A percentile compares a stretch with the other conserved stretches of the same genome.
phyloP scores from a whole-genome alignment of 2,329 filamentous ascomycete species.

The Colletotrichum viniferum region DNA sequence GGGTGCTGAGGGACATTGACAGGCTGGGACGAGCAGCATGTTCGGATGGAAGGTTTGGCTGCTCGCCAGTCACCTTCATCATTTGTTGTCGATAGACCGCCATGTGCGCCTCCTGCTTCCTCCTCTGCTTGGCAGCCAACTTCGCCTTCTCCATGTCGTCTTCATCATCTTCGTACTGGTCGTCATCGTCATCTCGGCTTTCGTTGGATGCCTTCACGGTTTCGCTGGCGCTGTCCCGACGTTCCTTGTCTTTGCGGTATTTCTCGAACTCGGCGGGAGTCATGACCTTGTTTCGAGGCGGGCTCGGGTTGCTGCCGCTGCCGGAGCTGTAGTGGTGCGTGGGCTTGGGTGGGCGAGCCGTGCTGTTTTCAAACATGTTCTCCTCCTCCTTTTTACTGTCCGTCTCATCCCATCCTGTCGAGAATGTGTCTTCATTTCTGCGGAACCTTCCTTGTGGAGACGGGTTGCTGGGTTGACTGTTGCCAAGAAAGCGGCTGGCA shows the following conservation, averaged over 20 bases:
- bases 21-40: constrained; percentile 59
- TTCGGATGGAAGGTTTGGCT: constrained; percentile 55
- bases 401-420: constrained; percentile 28
- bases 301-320: constrained; percentile 40
- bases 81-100: constrained; percentile 91
- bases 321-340: not conserved
- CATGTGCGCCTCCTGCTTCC: constrained; percentile 90
- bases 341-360: constrained; percentile 30
- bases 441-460: constrained; percentile 34
- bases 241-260: constrained; percentile 76
- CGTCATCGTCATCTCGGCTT: constrained; percentile 67
- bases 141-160: constrained; percentile 79
- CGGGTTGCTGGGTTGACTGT: not conserved
- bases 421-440: constrained; percentile 44
- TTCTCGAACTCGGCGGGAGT: constrained; percentile 86
- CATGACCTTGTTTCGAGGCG: constrained; percentile 78
- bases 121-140: constrained; percentile 75
- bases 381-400: constrained; percentile 46
- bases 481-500: constrained; percentile 50
- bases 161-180: constrained; percentile 75
- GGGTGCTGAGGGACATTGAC: constrained; percentile 64
- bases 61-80: constrained; percentile 92
- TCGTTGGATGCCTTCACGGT: constrained; percentile 47
- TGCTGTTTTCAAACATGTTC: constrained; percentile 58
- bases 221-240: constrained; percentile 52